phyloP scores from a whole-genome alignment of 2,329 filamentous ascomycete species.

The Clarireedia homoeocarpa region DNA sequence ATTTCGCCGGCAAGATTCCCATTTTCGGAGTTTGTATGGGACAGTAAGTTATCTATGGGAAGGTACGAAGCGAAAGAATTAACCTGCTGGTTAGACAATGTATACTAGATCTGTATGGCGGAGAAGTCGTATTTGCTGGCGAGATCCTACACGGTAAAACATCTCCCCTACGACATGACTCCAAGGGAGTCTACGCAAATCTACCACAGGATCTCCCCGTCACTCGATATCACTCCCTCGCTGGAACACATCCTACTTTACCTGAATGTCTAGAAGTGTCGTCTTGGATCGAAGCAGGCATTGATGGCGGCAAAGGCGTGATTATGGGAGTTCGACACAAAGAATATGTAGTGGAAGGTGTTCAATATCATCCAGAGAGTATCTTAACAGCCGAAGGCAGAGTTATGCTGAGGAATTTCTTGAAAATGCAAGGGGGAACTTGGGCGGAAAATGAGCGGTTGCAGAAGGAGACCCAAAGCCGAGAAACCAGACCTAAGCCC shows the following conservation, averaged over 20 bases:
- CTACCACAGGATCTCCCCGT: constrained; percentile 76
- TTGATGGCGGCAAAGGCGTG: constrained; percentile 69
- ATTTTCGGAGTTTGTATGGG: constrained; percentile 99
- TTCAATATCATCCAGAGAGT: constrained; percentile 97
- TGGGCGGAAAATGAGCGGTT: constrained; percentile 73
- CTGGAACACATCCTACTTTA: constrained; percentile 80
- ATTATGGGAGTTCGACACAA: constrained; percentile 98
- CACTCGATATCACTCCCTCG: constrained; percentile 92
- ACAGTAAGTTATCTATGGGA: constrained; percentile 52
- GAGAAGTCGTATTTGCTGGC: constrained; percentile 82
- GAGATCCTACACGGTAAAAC: constrained; percentile 98
- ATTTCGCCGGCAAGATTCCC: constrained; percentile 92
- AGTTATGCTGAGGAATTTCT: constrained; percentile 86
- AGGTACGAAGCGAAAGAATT: constrained; percentile 4
- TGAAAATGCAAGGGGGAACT: constrained; percentile 79
- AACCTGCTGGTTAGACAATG: constrained; percentile 60
- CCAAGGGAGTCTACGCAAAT: constrained; percentile 83
- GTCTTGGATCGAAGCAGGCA: constrained; percentile 75
- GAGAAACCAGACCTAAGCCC: constrained; percentile 17
- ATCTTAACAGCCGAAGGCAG: constrained; percentile 87
- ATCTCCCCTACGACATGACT: constrained; percentile 80
- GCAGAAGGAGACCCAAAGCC: constrained; percentile 33
- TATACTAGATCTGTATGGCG: constrained; percentile 90
- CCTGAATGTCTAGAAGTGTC: constrained; percentile 82
- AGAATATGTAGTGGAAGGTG: constrained; percentile 82